Conservation (phyloP, 2,329 filamentous ascomycete species). For the Cladophialophora chaetospira region DNA sequence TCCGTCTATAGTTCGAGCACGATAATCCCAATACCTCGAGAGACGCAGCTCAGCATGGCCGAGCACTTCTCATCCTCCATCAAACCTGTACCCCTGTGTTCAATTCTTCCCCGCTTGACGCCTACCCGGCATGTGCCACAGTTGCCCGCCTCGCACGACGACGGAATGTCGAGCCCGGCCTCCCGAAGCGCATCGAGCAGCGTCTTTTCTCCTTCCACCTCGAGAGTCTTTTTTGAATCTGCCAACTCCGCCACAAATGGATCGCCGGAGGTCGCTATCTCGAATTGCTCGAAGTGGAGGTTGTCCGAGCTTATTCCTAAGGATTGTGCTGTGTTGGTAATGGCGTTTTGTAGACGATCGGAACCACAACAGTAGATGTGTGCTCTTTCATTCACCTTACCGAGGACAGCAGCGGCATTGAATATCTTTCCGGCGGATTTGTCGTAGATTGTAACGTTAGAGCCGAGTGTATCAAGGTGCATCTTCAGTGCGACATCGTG, state of each 20-base stretch:
- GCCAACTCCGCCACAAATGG: slow-evolving; percentile 17
- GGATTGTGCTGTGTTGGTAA: slow-evolving; percentile 1
- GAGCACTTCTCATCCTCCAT: slow-evolving; percentile 16
- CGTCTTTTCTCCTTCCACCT: slow-evolving; percentile 13
- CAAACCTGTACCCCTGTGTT: slow-evolving; percentile 18
- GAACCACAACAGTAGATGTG: slow-evolving; percentile 22
- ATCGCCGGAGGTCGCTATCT: slow-evolving; percentile 15
- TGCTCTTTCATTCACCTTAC: slow-evolving; percentile 1
- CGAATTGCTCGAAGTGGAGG: slow-evolving; percentile 21
- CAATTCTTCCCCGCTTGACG: slow-evolving; percentile 17
- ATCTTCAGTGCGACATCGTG: slow-evolving; percentile 12
- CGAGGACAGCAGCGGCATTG: not conserved
- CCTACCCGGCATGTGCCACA: slow-evolving; percentile 21
- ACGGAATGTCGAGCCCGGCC: slow-evolving; percentile 17
- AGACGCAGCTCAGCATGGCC: slow-evolving; percentile 23
- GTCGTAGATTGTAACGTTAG: slow-evolving; percentile 17
- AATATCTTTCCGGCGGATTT: slow-evolving; percentile 14
- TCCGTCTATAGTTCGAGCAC: slow-evolving; percentile 16
- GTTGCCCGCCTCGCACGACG: slow-evolving; percentile 21
- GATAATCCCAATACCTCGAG: slow-evolving; percentile 18
- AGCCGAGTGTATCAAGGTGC: not conserved
- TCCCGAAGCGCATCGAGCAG: slow-evolving; percentile 18
- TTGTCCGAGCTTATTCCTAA: slow-evolving; percentile 5
- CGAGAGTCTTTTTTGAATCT: slow-evolving; percentile 3
- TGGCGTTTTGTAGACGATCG: slow-evolving; percentile 4